Base-by-base conservation (phyloP, 345 rosid species). In the Populus euphratica region DNA sequence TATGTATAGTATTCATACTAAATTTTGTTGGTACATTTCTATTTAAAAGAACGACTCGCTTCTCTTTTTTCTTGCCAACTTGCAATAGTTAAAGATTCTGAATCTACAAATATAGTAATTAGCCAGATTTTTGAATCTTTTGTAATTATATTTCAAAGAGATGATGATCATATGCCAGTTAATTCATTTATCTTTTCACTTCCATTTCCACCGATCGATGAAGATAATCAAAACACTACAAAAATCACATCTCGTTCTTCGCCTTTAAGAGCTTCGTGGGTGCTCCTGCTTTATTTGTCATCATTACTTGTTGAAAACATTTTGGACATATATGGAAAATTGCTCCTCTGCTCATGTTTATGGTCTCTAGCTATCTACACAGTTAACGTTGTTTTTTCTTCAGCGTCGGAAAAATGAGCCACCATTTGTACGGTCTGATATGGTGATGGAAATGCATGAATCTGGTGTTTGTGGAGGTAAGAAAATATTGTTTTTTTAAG, bases 231-330 rank as follows among this genome's bases (percentile, higher is more conserved):
- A 80, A 49, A 71, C 68, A 27, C 54, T 6, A 33, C 4, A 8
- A 35, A 8, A 35, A 73, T 66, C 50, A 21, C 50, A 52, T 54
- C 27, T 18, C n/a, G 6, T 18, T 17, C 43, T 3, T 69, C 35
- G 10, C 5, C 41, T 39, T 62, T 41, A 29, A 33, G 9, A 64
- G 44, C 61, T 50, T 69, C 62, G 59, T 73, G 64, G 67, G 61
- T 65, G 39, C 67, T 80, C 4, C 78, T 79, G 75, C 70, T 61
- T 70, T 80, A 36, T 47, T 12, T 50, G 64, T 70, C 59, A 68
- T 76, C 72, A 80, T 80, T 75, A 52, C 76, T 18, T 70, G 62
- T 76, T 50, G 79, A 80, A 65, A 35, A 64, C 38, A 20, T 47
- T 71, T 70, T 80, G 79, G 72, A 72, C 73, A 63, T 47, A 76